Base-by-base conservation (phyloP, 1,139 yeast genomes). In the Candida tetrigidarum region DNA sequence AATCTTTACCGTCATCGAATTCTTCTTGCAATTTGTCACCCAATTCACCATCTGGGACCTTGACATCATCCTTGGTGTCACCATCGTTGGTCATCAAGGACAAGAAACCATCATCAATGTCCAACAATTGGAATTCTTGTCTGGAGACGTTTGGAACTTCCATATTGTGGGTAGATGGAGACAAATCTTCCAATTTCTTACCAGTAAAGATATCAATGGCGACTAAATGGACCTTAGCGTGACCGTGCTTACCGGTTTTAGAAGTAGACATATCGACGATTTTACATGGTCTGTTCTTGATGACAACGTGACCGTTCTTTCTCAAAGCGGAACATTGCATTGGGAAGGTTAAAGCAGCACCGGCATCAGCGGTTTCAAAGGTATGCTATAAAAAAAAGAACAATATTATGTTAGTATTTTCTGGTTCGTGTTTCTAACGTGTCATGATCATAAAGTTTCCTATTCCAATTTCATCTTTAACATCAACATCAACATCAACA, bases 181-280 rank as follows among this genome's bases (percentile, higher is more conserved):
- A 93, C 75, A 93, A 88, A 79, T 93, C 99, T 84, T 93, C 99
- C 78, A 92, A 86, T 83, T 93, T 93, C 92, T 93, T 95, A 78
- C 92, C 91, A 68, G 99, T 93, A 92, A 93, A 93, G 75, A 93
- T 92, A 76, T 93, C 99, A 66, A 87, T 85, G 74, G 98, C 98
- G 60, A 93, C 97, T 81, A 93, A 85, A 80, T 93, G 98, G 77
- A 93, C 99, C 86, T 93, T 93, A 74, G 99, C 99, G 93, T 93
- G 99, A 80, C 99, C 99, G 87, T 93, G 99, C 97, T 93, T 93
- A 81, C 99, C 99, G 65, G 99, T 93, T 88, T 93, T 93, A 69
- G 99, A 93, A 70, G 99, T 93, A 57, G 99, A 93, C 99, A 93
- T 93, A 76, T 93, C 99, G 66, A 93, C 95, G 76, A 93, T 93